A percentile compares a stretch with the other conserved stretches of the same genome.
These are phyloP conservation scores for Claviceps pusilla DNA, from an alignment of 2,329 filamentous ascomycete genomes.

Conservation along the genomic window DNA sequence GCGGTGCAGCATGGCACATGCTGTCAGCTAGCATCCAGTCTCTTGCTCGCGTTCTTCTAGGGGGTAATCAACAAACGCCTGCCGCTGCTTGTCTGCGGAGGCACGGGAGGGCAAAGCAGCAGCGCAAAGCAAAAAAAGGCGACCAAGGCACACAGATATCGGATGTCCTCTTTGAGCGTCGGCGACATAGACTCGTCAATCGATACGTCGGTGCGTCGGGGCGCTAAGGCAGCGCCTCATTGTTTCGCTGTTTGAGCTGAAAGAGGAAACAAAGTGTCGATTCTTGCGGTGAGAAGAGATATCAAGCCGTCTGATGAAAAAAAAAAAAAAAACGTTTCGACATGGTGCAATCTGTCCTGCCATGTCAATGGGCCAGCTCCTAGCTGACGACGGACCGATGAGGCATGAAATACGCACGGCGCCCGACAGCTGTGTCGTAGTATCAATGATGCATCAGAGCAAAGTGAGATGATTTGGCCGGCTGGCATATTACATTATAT, in stretches of 20 bases:
- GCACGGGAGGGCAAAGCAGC: neutral
- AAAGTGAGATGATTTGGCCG: neutral
- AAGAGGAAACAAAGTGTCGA: slow-evolving; percentile 1
- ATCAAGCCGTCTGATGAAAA: neutral
- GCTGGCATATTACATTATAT: neutral
- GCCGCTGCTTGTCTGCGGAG: neutral
- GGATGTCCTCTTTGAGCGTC: neutral
- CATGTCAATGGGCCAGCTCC: neutral
- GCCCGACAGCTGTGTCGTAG: neutral
- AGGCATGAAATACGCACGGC: neutral
- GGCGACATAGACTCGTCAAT: neutral
- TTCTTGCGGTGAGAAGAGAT: neutral
- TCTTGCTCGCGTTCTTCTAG: neutral
- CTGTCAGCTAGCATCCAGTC: neutral
- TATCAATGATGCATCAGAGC: too few species aligned
- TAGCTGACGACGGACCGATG: neutral
- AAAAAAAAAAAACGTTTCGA: neutral
- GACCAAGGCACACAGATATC: neutral
- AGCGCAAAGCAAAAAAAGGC: neutral
- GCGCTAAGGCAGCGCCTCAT: neutral
- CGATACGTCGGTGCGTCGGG: neutral
- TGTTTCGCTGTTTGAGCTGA: neutral
- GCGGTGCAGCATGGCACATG: neutral
- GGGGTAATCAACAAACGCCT: neutral
- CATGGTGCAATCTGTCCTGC: neutral